A percentile compares a stretch with the other conserved stretches of the same genome.
These are phyloP conservation scores for Gryganskiella cystojenkinii DNA, from an alignment of 192 early-diverging fungal species.

Conservation along the genomic window DNA sequence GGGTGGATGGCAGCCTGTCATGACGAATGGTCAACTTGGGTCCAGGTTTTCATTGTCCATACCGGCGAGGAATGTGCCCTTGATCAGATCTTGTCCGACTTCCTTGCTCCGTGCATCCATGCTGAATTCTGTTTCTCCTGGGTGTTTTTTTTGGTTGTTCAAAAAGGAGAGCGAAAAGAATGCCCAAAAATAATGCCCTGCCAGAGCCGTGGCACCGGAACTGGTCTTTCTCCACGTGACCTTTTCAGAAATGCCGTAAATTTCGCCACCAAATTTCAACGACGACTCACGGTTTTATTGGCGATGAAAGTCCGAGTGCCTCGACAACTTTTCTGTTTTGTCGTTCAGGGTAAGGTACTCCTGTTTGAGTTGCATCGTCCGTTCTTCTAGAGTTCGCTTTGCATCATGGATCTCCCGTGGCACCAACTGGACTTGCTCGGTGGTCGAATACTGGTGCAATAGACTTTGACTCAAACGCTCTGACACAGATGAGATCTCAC, in stretches of 20 bases:
- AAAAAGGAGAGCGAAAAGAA: background rate
- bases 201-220: no score
- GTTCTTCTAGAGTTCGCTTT: slow-evolving; percentile 12
- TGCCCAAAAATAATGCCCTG: no score
- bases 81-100: slow-evolving; percentile 40
- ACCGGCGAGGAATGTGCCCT: slow-evolving; percentile 37
- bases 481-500: background rate
- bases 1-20: background rate
- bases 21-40: background rate
- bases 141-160: background rate
- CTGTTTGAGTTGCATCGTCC: slow-evolving; percentile 1
- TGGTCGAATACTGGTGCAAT: slow-evolving; percentile 26
- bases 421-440: slow-evolving; percentile 18
- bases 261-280: no score
- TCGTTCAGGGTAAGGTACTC: slow-evolving; percentile 7
- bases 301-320: no score
- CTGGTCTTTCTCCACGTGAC: no score
- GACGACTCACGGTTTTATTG: no score
- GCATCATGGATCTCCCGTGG: slow-evolving; percentile 8
- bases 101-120: slow-evolving; percentile 16
- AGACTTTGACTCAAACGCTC: slow-evolving; percentile 7
- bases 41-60: background rate
- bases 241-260: no score
- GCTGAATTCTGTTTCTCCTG: no score
- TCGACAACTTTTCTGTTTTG: background rate